Percentiles rank a stretch among this genome's conserved stretches.
Evolutionary conservation across 2,329 filamentous ascomycete genomes (phyloP).

Genomic region (Phyllosticta citrichinensis): DNA sequence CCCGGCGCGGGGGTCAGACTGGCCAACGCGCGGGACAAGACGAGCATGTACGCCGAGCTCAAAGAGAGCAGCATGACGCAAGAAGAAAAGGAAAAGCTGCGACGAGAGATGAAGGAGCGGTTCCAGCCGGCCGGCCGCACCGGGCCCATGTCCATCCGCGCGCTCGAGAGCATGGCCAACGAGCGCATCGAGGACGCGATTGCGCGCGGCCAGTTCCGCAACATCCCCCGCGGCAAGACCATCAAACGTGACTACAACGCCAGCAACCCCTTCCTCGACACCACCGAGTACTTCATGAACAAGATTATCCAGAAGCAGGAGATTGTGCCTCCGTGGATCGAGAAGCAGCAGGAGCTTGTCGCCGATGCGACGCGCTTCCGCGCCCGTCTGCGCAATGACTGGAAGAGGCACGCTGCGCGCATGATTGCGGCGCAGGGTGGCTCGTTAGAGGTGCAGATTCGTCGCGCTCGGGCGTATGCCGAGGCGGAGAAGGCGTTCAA

Average conservation of each 20-base stretch:
- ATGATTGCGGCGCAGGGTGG: constrained; percentile 72
- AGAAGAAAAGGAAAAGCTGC: constrained; percentile 61
- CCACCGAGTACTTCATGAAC: constrained; percentile 96
- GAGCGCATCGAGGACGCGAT: constrained; percentile 92
- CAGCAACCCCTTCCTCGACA: constrained; percentile 84
- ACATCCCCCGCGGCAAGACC: constrained; percentile 69
- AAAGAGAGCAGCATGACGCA: constrained; percentile 48
- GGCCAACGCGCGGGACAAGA: constrained; percentile 49
- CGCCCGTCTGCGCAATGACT: constrained; percentile 64
- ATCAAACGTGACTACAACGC: constrained; percentile 75
- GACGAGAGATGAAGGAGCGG: constrained; percentile 66
- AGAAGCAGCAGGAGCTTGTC: constrained; percentile 88
- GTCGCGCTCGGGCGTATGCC: constrained; percentile 62
- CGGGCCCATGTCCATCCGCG: constrained; percentile 67
- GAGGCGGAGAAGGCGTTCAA: constrained; percentile 60
- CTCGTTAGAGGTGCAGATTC: constrained; percentile 61
- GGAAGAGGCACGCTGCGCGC: constrained; percentile 72
- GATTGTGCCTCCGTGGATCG: constrained; percentile 94
- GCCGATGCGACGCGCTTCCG: constrained; percentile 62
- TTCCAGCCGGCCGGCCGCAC: constrained; percentile 64
- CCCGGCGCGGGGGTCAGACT: constrained; percentile 33
- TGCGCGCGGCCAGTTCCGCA: constrained; percentile 76
- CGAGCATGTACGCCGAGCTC: constrained; percentile 43
- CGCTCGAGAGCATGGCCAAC: constrained; percentile 75
- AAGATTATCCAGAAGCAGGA: constrained; percentile 96